Conservation (phyloP, 768 basidiomycete genomes). For the Psilocybe cyanescens region DNA sequence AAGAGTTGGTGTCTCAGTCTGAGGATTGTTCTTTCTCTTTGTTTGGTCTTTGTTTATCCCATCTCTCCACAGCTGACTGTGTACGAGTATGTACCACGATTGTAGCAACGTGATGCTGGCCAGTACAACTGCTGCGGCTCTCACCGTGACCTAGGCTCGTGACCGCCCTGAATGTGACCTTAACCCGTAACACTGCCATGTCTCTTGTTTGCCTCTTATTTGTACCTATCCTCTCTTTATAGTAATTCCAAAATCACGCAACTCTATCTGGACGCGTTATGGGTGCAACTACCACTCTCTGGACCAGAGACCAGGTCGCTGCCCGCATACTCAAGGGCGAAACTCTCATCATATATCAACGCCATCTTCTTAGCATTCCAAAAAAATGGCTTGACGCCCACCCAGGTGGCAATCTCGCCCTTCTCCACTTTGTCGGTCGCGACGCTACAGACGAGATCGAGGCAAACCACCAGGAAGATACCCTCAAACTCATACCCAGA, state of each 20-base stretch:
- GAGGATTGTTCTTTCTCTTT: too few relatives aligned
- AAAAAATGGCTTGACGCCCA: constrained; percentile 81
- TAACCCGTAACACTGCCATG: too few relatives aligned
- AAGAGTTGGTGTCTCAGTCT: not conserved
- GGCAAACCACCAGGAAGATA: constrained; percentile 79
- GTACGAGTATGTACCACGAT: too few relatives aligned
- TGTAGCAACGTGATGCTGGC: too few relatives aligned
- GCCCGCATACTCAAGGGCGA: constrained; percentile 77
- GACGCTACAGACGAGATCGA: constrained; percentile 95
- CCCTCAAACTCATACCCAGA: constrained; percentile 55
- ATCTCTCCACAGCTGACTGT: not conserved
- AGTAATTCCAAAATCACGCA: not conserved
- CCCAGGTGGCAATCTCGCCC: constrained; percentile 87
- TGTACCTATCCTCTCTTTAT: not conserved
- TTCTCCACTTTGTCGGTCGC: constrained; percentile 94
- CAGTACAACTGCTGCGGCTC: too few relatives aligned
- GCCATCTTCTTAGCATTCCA: constrained; percentile 67
- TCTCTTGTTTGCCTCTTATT: not conserved
- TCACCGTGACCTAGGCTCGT: too few relatives aligned
- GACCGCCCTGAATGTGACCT: too few relatives aligned
- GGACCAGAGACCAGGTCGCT: constrained; percentile 58
- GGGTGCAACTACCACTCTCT: constrained; percentile 29
- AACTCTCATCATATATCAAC: constrained; percentile 72
- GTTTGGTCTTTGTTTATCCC: not conserved
- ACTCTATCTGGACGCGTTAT: constrained; percentile 20